These are phyloP conservation scores for Aspergillus avenaceus DNA, from an alignment of 495 filamentous ascomycete genomes.

Conservation along the genomic window DNA sequence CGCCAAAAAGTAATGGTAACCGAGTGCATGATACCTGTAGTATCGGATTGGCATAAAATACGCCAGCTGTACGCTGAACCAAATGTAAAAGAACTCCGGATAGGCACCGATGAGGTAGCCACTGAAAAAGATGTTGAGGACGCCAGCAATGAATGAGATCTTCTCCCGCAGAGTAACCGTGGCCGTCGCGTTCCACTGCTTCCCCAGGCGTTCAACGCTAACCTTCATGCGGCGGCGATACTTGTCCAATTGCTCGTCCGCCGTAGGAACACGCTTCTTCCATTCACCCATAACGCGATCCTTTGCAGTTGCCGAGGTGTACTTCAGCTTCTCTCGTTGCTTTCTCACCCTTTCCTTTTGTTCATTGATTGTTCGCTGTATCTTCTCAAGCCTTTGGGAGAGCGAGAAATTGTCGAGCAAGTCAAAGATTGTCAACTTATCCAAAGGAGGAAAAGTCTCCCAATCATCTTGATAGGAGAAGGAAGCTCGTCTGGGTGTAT, in stretches of 20 bases:
- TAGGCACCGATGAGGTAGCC: slow-evolving; percentile 87
- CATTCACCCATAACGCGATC: slow-evolving; percentile 85
- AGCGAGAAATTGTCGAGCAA: slow-evolving; percentile 91
- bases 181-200: slow-evolving; percentile 83
- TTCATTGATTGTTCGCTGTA: slow-evolving; percentile 72
- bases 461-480: slow-evolving; percentile 87
- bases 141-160: slow-evolving; percentile 89
- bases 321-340: slow-evolving; percentile 72
- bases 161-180: slow-evolving; percentile 89
- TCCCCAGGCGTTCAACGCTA: slow-evolving; percentile 80
- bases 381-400: slow-evolving; percentile 80
- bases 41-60: slow-evolving; percentile 97
- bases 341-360: slow-evolving; percentile 81
- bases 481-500: slow-evolving; percentile 46
- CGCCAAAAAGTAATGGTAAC: slow-evolving; percentile 95
- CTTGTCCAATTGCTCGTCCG: slow-evolving; percentile 88
- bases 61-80: slow-evolving; percentile 80
- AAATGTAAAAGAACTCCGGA: slow-evolving; percentile 83
- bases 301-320: slow-evolving; percentile 49
- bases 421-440: slow-evolving; percentile 87
- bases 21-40: slow-evolving; percentile 82
- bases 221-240: slow-evolving; percentile 82
- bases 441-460: slow-evolving; percentile 83
- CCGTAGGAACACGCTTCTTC: slow-evolving; percentile 73
- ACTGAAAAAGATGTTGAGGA: slow-evolving; percentile 94